These are phyloP conservation scores for Hyaloperonospora brassicae DNA, from an alignment of 352 stramenopile species.

Conservation along the genomic window DNA sequence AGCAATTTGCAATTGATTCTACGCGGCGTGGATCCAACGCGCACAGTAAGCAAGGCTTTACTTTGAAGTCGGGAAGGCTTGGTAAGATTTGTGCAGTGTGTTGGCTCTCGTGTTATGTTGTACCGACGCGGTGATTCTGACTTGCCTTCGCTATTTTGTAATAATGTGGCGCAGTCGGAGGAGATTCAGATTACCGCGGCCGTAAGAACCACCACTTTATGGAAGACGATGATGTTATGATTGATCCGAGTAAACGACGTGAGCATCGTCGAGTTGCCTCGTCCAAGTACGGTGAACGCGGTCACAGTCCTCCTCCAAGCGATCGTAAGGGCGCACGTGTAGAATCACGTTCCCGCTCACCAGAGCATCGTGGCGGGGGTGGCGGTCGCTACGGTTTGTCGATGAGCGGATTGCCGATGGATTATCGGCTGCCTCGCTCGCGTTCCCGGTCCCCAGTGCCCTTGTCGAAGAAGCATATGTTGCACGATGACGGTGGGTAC, in stretches of 20 bases:
- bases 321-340: constrained; percentile 19
- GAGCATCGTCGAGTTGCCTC: constrained; percentile 18
- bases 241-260: constrained; percentile 14
- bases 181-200: constrained; percentile 19
- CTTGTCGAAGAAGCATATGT: constrained; percentile 16
- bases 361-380: constrained; percentile 9
- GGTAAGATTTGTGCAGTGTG: constrained; percentile 28
- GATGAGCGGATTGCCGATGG: constrained; percentile 10
- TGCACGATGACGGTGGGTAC: constrained; percentile 15
- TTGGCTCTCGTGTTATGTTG: constrained; percentile 17
- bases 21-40: constrained; percentile 24
- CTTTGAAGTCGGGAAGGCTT: constrained; percentile 46
- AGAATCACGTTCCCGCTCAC: constrained; percentile 30
- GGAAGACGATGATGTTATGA: constrained; percentile 17
- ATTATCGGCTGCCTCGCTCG: constrained; percentile 16
- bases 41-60: constrained; percentile 36
- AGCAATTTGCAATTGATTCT: constrained; percentile 46
- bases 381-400: constrained; percentile 10
- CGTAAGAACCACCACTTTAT: constrained; percentile 21
- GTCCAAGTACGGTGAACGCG: constrained; percentile 23
- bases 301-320: constrained; percentile 22
- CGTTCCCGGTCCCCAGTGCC: constrained; percentile 30
- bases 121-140: constrained; percentile 18
- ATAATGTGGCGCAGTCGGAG: constrained; percentile 23
- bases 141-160: constrained; percentile 14